A percentile compares a stretch with the other conserved stretches of the same genome.
Conservation (phyloP, 305 asterid species). For the Fraxinus albicans region DNA sequence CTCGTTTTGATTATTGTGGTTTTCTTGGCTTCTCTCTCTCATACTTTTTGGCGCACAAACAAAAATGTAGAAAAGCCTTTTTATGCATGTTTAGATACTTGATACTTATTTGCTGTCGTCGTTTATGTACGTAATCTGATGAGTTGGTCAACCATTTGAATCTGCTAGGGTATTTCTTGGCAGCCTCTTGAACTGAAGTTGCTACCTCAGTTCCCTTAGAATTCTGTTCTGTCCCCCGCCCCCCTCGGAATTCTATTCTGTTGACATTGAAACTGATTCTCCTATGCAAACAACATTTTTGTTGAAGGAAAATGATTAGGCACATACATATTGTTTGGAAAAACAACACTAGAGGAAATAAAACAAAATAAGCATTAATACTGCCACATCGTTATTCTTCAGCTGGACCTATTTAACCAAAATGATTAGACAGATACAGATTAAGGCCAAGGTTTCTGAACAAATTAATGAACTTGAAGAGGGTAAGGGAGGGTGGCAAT, state of each 20-base stretch:
- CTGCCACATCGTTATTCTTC: background rate
- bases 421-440: constrained; percentile 9
- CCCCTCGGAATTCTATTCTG: background rate
- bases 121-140: background rate
- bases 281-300: constrained; percentile 55
- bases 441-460: background rate
- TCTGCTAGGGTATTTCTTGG: background rate
- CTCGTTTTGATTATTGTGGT: constrained; percentile 7
- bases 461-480: constrained; percentile 16
- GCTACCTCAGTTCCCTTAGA: background rate
- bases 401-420: constrained; percentile 2
- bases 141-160: background rate
- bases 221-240: background rate
- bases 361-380: background rate
- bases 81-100: background rate
- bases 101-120: background rate
- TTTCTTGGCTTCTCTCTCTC: background rate
- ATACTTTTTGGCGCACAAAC: background rate
- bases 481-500: constrained; percentile 54
- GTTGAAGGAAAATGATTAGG: background rate
- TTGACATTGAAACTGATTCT: constrained; percentile 74
- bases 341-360: constrained; percentile 29
- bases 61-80: background rate
- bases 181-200: background rate
- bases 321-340: background rate